These are phyloP conservation scores for Fusarium sp. DNA, from an alignment of 2,329 filamentous ascomycete species.

Conservation along the genomic window DNA sequence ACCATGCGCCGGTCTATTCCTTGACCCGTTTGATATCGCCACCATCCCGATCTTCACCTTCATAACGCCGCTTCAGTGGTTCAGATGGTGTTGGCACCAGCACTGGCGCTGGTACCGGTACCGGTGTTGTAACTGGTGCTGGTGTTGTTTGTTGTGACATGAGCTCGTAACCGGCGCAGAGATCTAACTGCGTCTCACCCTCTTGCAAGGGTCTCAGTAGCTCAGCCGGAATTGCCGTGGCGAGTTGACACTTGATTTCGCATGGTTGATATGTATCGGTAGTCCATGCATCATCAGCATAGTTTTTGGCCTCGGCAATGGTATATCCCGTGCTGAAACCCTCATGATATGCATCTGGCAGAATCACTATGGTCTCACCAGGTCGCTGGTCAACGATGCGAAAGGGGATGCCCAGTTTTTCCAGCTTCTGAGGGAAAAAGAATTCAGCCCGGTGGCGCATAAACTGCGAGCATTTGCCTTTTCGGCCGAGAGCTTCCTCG, in stretches of 20 bases:
- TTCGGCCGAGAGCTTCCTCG: conserved; percentile 50
- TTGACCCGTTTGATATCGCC: conserved; percentile 36
- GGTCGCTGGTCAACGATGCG: conserved; percentile 54
- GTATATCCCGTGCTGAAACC: conserved; percentile 57
- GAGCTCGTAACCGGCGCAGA: conserved; percentile 45
- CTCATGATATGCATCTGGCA: conserved; percentile 56
- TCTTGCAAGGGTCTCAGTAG: conserved; percentile 48
- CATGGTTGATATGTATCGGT: conserved; percentile 52
- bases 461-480: conserved; percentile 52
- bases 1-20: conserved; percentile 24
- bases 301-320: conserved; percentile 56
- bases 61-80: conserved; percentile 32
- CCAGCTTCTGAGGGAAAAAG: conserved; percentile 54
- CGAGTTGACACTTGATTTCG: conserved; percentile 47
- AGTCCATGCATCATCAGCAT: conserved; percentile 52
- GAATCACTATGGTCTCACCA: conserved; percentile 55
- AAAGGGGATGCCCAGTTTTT: conserved; percentile 53
- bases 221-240: conserved; percentile 52
- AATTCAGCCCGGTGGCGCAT: conserved; percentile 57
- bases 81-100: conserved; percentile 10
- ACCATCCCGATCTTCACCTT: conserved; percentile 14
- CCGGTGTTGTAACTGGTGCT: neutral
- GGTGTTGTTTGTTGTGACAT: conserved; percentile 19
- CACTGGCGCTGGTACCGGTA: neutral
- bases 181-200: conserved; percentile 49